These are phyloP conservation scores for Suillus luteus DNA, from an alignment of 768 basidiomycete species.

Conservation along the genomic window DNA sequence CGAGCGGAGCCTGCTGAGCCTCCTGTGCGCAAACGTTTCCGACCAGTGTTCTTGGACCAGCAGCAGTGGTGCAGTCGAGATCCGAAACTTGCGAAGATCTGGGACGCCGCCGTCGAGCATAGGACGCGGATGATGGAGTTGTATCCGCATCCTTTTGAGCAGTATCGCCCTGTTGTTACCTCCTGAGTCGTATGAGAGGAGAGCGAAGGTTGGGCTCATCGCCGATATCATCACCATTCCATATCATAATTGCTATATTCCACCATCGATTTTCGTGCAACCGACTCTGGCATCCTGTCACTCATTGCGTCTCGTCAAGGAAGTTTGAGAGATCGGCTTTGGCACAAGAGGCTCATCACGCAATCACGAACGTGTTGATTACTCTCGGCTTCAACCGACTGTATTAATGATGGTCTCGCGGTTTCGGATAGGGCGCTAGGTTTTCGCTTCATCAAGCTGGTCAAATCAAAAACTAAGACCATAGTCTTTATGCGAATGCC, in stretches of 20 bases:
- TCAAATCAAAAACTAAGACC: slow-evolving; percentile 44
- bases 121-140: slow-evolving; percentile 18
- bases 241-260: too few relatives aligned
- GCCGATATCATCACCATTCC: not conserved
- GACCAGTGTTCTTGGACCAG: slow-evolving; percentile 48
- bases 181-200: not conserved
- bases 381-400: slow-evolving; percentile 50
- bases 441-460: slow-evolving; percentile 60
- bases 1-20: slow-evolving; percentile 15
- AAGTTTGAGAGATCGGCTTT: slow-evolving; percentile 38
- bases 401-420: slow-evolving; percentile 27
- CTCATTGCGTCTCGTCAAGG: slow-evolving; percentile 51
- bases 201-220: not conserved
- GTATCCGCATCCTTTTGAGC: slow-evolving; percentile 20
- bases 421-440: slow-evolving; percentile 28
- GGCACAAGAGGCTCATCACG: slow-evolving; percentile 35
- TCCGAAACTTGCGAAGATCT: slow-evolving; percentile 35
- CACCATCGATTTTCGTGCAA: too few relatives aligned
- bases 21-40: slow-evolving; percentile 41
- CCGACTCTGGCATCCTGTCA: slow-evolving; percentile 25
- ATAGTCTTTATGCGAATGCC: slow-evolving; percentile 55
- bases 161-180: not conserved
- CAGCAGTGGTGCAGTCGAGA: slow-evolving; percentile 45
- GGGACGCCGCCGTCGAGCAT: slow-evolving; percentile 14
- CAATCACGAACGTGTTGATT: slow-evolving; percentile 42